Evolutionary conservation across 805 yeast genomes (phyloP).

Genomic region (Saccharomycopsis schoenii): DNA sequence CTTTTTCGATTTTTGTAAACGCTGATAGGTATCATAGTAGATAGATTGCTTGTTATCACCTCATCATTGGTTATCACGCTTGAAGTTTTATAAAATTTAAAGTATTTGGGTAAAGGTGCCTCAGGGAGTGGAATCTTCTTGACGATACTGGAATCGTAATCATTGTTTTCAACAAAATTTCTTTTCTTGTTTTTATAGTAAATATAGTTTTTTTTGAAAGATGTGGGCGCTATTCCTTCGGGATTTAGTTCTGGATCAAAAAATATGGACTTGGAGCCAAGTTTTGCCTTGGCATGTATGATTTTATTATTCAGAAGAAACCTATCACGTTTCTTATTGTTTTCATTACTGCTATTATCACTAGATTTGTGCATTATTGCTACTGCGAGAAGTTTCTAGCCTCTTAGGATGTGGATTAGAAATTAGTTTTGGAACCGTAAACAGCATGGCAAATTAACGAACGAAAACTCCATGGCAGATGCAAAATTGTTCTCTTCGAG

Average conservation of each 20-base stretch:
- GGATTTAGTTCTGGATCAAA: constrained; percentile 18
- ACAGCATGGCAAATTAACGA: no score
- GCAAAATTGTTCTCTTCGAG: no score
- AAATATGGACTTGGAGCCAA: constrained; percentile 15
- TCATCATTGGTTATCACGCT: not conserved
- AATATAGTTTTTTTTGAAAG: constrained; percentile 10
- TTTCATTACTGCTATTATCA: no score
- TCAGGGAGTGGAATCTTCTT: constrained; percentile 11
- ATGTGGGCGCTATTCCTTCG: constrained; percentile 13
- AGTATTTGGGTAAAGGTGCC: constrained; percentile 16
- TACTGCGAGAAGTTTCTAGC: no score
- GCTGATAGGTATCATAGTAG: not conserved
- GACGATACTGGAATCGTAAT: not conserved
- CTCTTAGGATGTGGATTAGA: no score
- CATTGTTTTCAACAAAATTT: not conserved
- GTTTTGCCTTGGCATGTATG: not conserved
- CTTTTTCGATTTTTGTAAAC: not conserved
- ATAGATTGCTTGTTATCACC: not conserved
- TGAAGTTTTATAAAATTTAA: constrained; percentile 4
- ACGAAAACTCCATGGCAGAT: no score
- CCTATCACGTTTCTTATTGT: not conserved
- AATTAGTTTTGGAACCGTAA: no score
- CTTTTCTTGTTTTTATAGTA: constrained; percentile 11
- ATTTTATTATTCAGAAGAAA: not conserved
- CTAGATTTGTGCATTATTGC: no score